Conservation (phyloP, 108 stramenopile species). For the Cyclotella sp. region DNA sequence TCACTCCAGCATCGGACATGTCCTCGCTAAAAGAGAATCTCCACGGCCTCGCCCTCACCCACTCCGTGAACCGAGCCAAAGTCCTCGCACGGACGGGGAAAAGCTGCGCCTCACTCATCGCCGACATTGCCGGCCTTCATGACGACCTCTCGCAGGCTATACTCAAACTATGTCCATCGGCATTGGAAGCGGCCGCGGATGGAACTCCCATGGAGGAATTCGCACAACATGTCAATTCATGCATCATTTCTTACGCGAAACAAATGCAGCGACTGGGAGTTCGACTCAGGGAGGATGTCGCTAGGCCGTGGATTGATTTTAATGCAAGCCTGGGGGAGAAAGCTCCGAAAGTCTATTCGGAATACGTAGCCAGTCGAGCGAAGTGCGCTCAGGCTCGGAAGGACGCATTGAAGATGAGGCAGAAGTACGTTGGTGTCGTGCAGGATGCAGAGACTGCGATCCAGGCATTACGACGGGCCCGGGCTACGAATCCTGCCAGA, state of each 20-base stretch:
- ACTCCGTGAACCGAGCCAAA: constrained; percentile 32
- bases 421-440: constrained; percentile 29
- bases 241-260: constrained; percentile 28
- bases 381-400: constrained; percentile 34
- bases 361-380: constrained; percentile 19
- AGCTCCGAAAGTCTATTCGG: constrained; percentile 10
- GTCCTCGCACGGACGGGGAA: constrained; percentile 34
- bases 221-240: constrained; percentile 25
- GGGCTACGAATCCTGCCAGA: neutral
- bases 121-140: constrained; percentile 35
- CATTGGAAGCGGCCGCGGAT: constrained; percentile 16
- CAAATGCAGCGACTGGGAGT: constrained; percentile 18
- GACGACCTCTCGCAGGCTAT: constrained; percentile 32
- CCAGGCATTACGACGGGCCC: constrained; percentile 24
- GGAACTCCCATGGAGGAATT: constrained; percentile 33
- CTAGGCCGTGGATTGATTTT: constrained; percentile 24
- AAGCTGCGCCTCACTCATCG: constrained; percentile 24
- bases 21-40: constrained; percentile 25
- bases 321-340: constrained; percentile 13
- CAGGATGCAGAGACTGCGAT: constrained; percentile 41
- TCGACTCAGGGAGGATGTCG: constrained; percentile 24
- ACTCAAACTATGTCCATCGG: constrained; percentile 17
- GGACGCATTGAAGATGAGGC: constrained; percentile 35
- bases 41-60: constrained; percentile 37
- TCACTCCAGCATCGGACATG: constrained; percentile 29